Conservation (phyloP, 2,329 filamentous ascomycete species). For the Diaporthe batatas region DNA sequence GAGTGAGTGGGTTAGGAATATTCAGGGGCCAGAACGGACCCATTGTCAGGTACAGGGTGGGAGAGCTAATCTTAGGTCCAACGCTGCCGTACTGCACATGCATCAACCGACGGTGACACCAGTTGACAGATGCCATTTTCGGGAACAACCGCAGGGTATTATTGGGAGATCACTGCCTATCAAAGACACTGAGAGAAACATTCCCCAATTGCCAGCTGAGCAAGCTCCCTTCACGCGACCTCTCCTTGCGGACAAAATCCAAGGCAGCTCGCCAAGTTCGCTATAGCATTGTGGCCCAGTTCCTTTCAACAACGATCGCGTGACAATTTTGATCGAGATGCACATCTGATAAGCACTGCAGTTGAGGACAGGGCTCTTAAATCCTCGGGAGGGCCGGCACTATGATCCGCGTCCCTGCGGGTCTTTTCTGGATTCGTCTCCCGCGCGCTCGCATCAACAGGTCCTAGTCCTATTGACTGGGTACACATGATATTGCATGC, state of each 20-base stretch:
- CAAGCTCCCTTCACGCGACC: neutral
- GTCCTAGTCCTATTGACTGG: constrained; percentile 23
- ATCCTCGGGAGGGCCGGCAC: neutral
- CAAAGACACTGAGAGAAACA: neutral
- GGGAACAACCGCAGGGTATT: constrained; percentile 1
- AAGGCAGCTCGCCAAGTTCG: neutral
- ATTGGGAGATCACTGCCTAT: constrained; percentile 4
- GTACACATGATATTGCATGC: neutral
- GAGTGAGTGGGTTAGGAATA: neutral
- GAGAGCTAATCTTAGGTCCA: neutral
- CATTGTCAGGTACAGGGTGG: neutral
- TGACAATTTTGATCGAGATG: constrained; percentile 1
- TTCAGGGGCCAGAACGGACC: neutral
- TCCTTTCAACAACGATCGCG: neutral
- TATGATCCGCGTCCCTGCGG: neutral
- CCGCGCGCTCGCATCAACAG: constrained; percentile 22
- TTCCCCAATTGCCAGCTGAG: neutral
- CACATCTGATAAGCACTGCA: neutral
- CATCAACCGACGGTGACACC: neutral
- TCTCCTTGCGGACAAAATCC: neutral
- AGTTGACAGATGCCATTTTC: neutral
- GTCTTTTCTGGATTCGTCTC: constrained; percentile 18
- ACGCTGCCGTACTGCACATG: neutral
- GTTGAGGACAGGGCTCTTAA: neutral
- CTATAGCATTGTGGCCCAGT: neutral